phyloP scores from a whole-genome alignment of 2,329 filamentous ascomycete genomes.

The Hymenoscyphus repandus region DNA sequence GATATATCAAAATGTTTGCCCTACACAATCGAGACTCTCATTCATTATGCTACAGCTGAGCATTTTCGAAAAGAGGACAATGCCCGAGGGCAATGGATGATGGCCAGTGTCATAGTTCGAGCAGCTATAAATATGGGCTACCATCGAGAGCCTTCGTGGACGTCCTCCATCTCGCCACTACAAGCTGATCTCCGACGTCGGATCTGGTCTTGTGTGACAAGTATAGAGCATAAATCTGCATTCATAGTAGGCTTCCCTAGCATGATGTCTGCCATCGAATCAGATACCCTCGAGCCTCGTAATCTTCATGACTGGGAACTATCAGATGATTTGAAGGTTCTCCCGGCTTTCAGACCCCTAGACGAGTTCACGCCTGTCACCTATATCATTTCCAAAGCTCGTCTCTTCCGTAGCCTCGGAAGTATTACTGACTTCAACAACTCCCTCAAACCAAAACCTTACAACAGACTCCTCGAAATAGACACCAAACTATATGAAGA shows the following conservation, averaged over 20 bases:
- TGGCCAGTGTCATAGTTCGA: slow-evolving; percentile 46
- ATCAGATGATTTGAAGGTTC: slow-evolving; percentile 54
- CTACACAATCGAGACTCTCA: slow-evolving; percentile 68
- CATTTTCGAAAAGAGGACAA: slow-evolving; percentile 66
- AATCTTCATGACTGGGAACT: slow-evolving; percentile 78
- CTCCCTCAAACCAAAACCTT: slow-evolving; percentile 43
- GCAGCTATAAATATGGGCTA: slow-evolving; percentile 49
- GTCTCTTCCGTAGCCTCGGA: slow-evolving; percentile 54
- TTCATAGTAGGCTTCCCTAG: slow-evolving; percentile 54
- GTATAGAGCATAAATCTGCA: slow-evolving; percentile 68
- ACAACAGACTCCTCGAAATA: slow-evolving; percentile 57
- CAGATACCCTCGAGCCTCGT: slow-evolving; percentile 65
- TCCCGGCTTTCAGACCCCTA: slow-evolving; percentile 60
- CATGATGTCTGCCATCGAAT: slow-evolving; percentile 68
- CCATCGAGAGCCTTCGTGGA: slow-evolving; percentile 68
- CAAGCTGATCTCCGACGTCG: slow-evolving; percentile 69
- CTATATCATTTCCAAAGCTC: slow-evolving; percentile 70
- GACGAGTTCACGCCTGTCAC: slow-evolving; percentile 68
- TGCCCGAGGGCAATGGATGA: slow-evolving; percentile 44
- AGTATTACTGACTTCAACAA: slow-evolving; percentile 60
- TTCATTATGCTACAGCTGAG: slow-evolving; percentile 69
- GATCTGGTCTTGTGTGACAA: slow-evolving; percentile 63
- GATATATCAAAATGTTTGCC: slow-evolving; percentile 70
- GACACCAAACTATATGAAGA: slow-evolving; percentile 54
- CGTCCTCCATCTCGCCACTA: slow-evolving; percentile 64